These are phyloP conservation scores for Candida insectalens DNA, from an alignment of 805 yeast species.

Conservation along the genomic window DNA sequence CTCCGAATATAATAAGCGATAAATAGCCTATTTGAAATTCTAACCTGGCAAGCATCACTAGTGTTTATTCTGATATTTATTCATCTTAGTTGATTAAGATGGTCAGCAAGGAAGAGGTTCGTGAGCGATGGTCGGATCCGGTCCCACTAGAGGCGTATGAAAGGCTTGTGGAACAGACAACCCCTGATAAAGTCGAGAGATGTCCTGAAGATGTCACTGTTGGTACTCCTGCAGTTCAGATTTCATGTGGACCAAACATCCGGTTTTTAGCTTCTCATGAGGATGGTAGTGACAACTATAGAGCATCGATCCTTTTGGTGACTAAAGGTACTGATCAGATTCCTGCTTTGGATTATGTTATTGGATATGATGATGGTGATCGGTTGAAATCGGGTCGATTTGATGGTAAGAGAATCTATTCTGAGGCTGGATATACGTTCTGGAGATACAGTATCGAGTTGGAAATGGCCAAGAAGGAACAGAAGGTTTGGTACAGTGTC, in stretches of 20 bases:
- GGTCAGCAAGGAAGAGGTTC: not conserved
- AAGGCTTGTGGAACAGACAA: slow-evolving; percentile 9
- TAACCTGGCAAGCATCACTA: too few species aligned
- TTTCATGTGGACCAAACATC: slow-evolving; percentile 71
- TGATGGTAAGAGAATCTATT: slow-evolving; percentile 33
- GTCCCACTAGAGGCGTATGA: slow-evolving; percentile 19
- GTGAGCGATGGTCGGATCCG: slow-evolving; percentile 19
- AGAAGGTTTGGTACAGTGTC: slow-evolving; percentile 52
- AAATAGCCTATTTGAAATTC: too few species aligned
- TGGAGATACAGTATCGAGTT: slow-evolving; percentile 57
- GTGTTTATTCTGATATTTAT: too few species aligned
- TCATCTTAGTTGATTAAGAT: too few species aligned
- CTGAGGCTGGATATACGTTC: slow-evolving; percentile 40
- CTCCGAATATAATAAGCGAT: too few species aligned
- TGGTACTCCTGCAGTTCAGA: slow-evolving; percentile 27
- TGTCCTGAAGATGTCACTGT: slow-evolving; percentile 16
- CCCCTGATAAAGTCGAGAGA: slow-evolving; percentile 12
- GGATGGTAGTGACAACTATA: slow-evolving; percentile 37
- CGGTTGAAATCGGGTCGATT: slow-evolving; percentile 16
- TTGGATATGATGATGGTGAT: slow-evolving; percentile 21
- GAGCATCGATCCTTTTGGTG: slow-evolving; percentile 64
- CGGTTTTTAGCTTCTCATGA: slow-evolving; percentile 59
- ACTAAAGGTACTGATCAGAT: slow-evolving; percentile 24
- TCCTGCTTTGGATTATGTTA: slow-evolving; percentile 17
- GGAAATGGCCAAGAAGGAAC: slow-evolving; percentile 39